Base-by-base conservation (phyloP, 2,329 filamentous ascomycete genomes). In the Ophiostoma angusticollis region DNA sequence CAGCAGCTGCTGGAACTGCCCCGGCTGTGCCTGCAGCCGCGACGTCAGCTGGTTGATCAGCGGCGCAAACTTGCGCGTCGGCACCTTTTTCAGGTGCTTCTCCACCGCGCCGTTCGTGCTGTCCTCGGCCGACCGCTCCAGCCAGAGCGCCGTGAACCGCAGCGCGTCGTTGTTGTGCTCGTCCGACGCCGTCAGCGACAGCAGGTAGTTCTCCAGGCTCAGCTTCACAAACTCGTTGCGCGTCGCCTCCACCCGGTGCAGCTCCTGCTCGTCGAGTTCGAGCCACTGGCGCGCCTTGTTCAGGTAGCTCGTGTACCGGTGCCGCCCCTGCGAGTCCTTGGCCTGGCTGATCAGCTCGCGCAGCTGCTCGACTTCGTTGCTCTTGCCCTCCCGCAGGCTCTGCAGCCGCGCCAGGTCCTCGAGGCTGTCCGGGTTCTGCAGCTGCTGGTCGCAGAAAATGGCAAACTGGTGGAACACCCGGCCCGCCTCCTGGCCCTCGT, bases 31-130 rank as follows among this genome's bases (percentile, higher is more conserved):
- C 44, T 93, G 77, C 6, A 98, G 64, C 7, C 91, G 78, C n/a
- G 93, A 98, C 6, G 87, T 89, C 23, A 98, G 70, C 57, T 99
- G 91, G 52, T 95, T 98, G 78, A 94, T 93, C 37, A 98, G 65
- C 4, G 81, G 64, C 1, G 86, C 89, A 54, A 99, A 94, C 54
- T 98, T 98, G 44, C 84, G 74, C 42, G 84, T 94, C 2, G 89
- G 81, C 0, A 96, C 89, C 37, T 74, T 67, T 4, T 65, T 60
- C 13, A 98, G 64, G 52, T 86, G 65, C 43, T 72, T 74, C 40
- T 65, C 65, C 16, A 94, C 86, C 2, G 84, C 79, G 33, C 72
- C 70, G 51, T 94, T 96, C 4, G 85, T 84, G 21, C 75, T 68
- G 5, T 75, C 66, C 42, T 81, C 80, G n/a, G 76, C 74, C 0